Conservation (phyloP, 495 filamentous ascomycete species). For the Clavariopsis aquatica region DNA sequence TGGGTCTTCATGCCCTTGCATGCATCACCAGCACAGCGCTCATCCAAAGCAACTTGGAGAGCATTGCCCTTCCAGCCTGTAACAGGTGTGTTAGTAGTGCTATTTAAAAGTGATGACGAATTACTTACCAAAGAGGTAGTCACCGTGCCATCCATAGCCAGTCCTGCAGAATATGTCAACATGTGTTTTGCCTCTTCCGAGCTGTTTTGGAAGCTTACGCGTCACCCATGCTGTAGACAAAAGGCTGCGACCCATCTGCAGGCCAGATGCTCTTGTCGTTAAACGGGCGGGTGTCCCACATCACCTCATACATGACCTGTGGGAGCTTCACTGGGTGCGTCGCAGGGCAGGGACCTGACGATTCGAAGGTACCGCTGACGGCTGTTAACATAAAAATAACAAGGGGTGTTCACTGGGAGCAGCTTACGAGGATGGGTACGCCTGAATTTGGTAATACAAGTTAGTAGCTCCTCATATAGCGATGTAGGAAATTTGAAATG, state of each 20-base stretch:
- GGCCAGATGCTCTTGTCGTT: slow-evolving; percentile 22
- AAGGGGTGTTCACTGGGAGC: neutral
- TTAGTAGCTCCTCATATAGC: too few species aligned
- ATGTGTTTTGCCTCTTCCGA: neutral
- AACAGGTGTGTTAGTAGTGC: neutral
- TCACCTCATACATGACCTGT: slow-evolving; percentile 17
- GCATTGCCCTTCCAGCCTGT: slow-evolving; percentile 49
- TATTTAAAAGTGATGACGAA: neutral
- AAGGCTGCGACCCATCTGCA: slow-evolving; percentile 14
- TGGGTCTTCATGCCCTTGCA: slow-evolving; percentile 47
- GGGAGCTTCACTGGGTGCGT: slow-evolving; percentile 21
- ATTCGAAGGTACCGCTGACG: slow-evolving; percentile 8
- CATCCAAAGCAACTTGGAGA: slow-evolving; percentile 51
- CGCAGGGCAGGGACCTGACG: slow-evolving; percentile 11
- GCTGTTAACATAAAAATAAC: neutral
- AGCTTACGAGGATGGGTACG: slow-evolving; percentile 21
- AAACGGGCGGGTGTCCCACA: slow-evolving; percentile 20
- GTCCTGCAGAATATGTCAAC: slow-evolving; percentile 32
- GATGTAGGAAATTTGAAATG: too few species aligned
- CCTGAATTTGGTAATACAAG: neutral
- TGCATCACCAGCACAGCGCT: slow-evolving; percentile 47
- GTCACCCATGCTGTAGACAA: slow-evolving; percentile 23
- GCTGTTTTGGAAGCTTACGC: slow-evolving; percentile 40
- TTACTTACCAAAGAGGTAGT: slow-evolving; percentile 46
- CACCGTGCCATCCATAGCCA: slow-evolving; percentile 50